Base-by-base conservation (phyloP, 257 asterid genomes). In the Solanum verrucosum region DNA sequence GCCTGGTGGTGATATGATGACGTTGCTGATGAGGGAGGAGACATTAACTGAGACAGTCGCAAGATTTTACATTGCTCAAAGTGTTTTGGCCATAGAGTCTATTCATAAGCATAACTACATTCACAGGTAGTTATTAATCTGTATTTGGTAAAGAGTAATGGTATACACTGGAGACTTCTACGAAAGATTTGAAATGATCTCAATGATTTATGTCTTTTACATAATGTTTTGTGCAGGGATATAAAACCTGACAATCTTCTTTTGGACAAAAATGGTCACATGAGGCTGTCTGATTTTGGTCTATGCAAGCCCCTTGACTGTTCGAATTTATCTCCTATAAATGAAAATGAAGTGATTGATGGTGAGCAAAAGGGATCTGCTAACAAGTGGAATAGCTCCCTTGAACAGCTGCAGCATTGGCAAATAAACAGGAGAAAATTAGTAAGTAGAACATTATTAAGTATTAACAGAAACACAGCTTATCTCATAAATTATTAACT, bases 1-100 rank as follows among this genome's bases (percentile, higher is more conserved):
- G 44, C 95, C 98, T 23, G 99, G 99, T 70, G 99, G 99, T 31
- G 99, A 96, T 92, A 81, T 96, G 91, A 96, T 96, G 99, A 96
- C 96, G 85, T 90, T 96, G 93, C 92, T 96, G 86, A 96, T 96
- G 90, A 92, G 98, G 89, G 98, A 96, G 92, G 99, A 96, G 88
- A 92, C 95, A 31, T 89, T 96, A 91, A 95, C 98, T 33, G 99
- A 96, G 92, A 93, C 94, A 20, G 96, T 94, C 29, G 95, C 98
- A 33, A 93, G 90, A 88, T 96, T 96, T 89, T 96, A 96, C 89
- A 93, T 96, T 68, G 98, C 98, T 77, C 93, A 96, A 86, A 89
- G 95, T 83, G 95, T 96, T 90, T 89, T 96, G 78, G 99, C 98
- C 18, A 94, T 95, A 88, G 98, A 96, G 92, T 96, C 98, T 46